These are phyloP conservation scores for Tetraselmis chui DNA, from an alignment of 139 green algal species.

Conservation along the genomic window DNA sequence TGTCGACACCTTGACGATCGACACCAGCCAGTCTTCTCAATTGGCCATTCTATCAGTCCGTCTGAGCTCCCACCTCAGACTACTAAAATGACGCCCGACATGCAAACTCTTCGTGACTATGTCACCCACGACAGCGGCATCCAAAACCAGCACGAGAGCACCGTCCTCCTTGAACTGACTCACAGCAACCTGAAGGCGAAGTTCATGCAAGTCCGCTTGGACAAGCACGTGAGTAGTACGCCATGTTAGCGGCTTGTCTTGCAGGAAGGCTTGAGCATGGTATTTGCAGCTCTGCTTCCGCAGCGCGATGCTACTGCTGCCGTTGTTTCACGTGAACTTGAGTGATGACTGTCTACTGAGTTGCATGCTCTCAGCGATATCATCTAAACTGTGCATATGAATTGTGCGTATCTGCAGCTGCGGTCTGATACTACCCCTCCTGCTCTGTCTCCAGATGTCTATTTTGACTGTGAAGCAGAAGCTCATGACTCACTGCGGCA, in stretches of 20 bases:
- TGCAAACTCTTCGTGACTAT: conserved; percentile 51
- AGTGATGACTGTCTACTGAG: conserved; percentile 3
- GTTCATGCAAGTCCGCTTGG: conserved; percentile 91
- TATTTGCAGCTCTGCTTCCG: too few species aligned
- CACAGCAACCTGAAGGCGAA: conserved; percentile 86
- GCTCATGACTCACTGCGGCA: conserved; percentile 84
- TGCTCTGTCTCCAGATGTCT: conserved; percentile 55
- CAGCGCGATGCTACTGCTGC: too few species aligned
- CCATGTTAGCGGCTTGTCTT: too few species aligned
- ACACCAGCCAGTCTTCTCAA: too few species aligned
- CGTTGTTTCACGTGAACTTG: too few species aligned
- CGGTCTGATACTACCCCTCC: too few species aligned
- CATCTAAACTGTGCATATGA: too few species aligned
- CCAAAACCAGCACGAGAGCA: conserved; percentile 65
- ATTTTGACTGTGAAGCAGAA: conserved; percentile 82
- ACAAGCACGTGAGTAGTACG: conserved; percentile 75
- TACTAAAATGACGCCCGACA: conserved; percentile 33
- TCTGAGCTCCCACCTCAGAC: conserved; percentile 82
- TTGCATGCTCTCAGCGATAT: too few species aligned
- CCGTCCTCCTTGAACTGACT: conserved; percentile 79
- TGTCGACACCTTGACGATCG: too few species aligned
- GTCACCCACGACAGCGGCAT: conserved; percentile 33
- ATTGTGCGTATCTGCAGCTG: too few species aligned
- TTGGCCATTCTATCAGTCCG: too few species aligned
- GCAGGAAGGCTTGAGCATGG: too few species aligned